A percentile compares a stretch with the other conserved stretches of the same genome.
Evolutionary conservation across 441 rosid genomes (phyloP).

Genomic region (Brassica balearica): DNA sequence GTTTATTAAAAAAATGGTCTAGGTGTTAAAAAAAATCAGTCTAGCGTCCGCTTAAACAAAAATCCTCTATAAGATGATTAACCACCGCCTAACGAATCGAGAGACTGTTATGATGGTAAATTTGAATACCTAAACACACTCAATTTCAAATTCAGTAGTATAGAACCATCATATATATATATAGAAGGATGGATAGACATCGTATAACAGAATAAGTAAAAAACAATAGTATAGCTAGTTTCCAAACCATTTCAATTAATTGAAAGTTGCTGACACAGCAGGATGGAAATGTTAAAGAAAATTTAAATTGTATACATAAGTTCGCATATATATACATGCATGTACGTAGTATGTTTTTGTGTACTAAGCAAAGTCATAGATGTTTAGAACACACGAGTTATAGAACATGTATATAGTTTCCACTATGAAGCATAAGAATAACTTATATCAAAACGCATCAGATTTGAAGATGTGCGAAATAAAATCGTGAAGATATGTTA

Average conservation of each 20-base stretch:
- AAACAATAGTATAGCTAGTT: neutral
- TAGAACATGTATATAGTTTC: neutral
- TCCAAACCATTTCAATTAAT: neutral
- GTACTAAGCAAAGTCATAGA: neutral
- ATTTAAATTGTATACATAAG: neutral
- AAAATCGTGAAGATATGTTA: neutral
- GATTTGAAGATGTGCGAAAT: conserved; percentile 1
- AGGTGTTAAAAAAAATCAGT: too few relatives aligned
- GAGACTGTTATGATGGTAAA: neutral
- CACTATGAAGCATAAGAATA: neutral
- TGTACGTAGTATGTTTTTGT: neutral
- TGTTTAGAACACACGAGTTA: neutral
- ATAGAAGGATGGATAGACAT: neutral
- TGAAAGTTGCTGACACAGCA: neutral
- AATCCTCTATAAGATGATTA: too few relatives aligned
- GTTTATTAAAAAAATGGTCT: too few relatives aligned
- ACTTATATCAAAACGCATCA: neutral
- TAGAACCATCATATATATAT: too few relatives aligned
- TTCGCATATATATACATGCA: neutral
- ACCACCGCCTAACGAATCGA: too few relatives aligned
- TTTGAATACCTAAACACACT: too few relatives aligned
- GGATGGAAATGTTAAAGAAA: neutral
- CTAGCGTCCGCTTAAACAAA: too few relatives aligned
- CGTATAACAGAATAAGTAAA: neutral
- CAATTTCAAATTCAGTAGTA: too few relatives aligned